Evolutionary conservation across 139 green algal species (phyloP), one percentile per base, ranked within the genome.

Genomic region (Chlamydomonas schloesseri): DNA sequence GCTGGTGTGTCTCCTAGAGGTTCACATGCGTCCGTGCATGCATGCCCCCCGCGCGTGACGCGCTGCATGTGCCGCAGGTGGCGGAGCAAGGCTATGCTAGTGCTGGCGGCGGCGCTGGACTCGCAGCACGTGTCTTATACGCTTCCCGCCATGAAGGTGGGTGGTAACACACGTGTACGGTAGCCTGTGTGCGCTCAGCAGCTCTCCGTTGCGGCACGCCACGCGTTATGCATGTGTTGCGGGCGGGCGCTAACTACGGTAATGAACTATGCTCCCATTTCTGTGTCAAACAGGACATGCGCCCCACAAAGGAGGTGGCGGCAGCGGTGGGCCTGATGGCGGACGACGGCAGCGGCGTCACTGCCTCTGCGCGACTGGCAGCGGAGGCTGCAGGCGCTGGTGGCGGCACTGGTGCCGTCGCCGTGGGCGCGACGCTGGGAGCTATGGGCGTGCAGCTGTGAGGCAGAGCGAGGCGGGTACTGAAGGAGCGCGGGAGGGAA

Each of bases 1-100:
- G 57, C 17, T 65, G 57, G 17, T 20, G 14, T 11, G 11, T 14
- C 14, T 14, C 11, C 50, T 57, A 57, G 11, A 11, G 50, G 50
- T 57, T 11, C 11, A 21, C 11, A 57, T 11, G 11, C 11, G 50
- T 57, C 11, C 11, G 14, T 57, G 50, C 11, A 57, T 57, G 50
- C 50, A 65, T 20, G 57, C 9, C 57, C 28, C 17, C 57, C 57
- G 14, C 17, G 17, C 17, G 17, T 8, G 17, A 15, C 24, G 28
- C 17, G 17, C 14, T 29, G 17, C 20, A 20, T 20, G 15, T 20
- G 17, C 29, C n/a, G 1, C 57, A 84, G 78, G 78, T 75, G 65
- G 65, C 64, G 78, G 9, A 84, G 65, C 78, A 75, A 75, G 64
- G 65, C 65, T 46, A n/a, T 84, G 78, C 65, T 84, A 46, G 78